phyloP scores from a whole-genome alignment of 108 stramenopile species.

The Nannochloropsis granulata region DNA sequence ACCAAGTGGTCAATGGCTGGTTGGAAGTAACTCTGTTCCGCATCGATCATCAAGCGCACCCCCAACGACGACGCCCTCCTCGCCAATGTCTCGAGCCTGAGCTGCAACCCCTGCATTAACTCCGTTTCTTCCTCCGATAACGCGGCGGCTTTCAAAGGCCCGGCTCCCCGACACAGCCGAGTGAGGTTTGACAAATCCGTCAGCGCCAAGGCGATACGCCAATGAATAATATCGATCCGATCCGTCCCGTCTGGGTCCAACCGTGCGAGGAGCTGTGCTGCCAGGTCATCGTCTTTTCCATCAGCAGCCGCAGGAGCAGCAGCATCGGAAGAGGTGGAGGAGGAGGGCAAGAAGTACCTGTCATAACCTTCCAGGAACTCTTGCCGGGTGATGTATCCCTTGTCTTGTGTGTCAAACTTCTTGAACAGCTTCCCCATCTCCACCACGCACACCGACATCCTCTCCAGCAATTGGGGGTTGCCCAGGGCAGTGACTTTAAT shows the following conservation, averaged over 20 bases:
- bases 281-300: neutral
- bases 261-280: neutral
- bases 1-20: constrained; percentile 86
- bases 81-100: constrained; percentile 51
- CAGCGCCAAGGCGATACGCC: neutral
- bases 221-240: constrained; percentile 17
- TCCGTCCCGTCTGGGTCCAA: neutral
- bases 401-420: constrained; percentile 25
- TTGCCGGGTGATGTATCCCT: constrained; percentile 12
- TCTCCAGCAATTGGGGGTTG: constrained; percentile 65
- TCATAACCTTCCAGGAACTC: constrained; percentile 29
- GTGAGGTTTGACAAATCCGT: neutral
- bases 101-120: constrained; percentile 50
- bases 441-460: constrained; percentile 57
- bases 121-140: constrained; percentile 66
- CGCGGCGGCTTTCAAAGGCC: constrained; percentile 50
- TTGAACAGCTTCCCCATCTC: constrained; percentile 49
- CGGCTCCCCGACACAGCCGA: constrained; percentile 24
- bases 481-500: constrained; percentile 86
- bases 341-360: neutral
- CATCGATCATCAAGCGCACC: constrained; percentile 82
- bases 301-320: neutral
- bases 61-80: constrained; percentile 45
- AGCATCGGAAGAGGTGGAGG: neutral
- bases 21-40: constrained; percentile 85